Conservation (phyloP, 2,329 filamentous ascomycete species). For the Zopfia rhizophila region DNA sequence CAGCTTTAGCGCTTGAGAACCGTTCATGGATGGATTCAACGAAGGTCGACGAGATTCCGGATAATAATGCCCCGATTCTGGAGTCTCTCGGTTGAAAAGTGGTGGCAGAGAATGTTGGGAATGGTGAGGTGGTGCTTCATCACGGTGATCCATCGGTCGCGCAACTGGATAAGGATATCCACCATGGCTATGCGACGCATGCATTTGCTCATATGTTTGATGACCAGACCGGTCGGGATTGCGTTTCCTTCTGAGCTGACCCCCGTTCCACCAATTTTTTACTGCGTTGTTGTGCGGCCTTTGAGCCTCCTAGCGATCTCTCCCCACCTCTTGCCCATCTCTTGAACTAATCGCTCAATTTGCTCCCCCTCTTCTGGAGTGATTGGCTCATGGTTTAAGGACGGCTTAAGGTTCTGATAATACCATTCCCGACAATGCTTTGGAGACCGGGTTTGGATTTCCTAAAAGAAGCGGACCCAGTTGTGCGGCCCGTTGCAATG, state of each 20-base stretch:
- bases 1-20: constrained; percentile 42
- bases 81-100: constrained; percentile 18
- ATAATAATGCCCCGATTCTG: constrained; percentile 24
- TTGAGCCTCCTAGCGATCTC: constrained; percentile 86
- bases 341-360: constrained; percentile 80
- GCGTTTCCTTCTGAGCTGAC: constrained; percentile 78
- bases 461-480: constrained; percentile 87
- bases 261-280: constrained; percentile 98
- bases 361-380: constrained; percentile 77
- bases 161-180: constrained; percentile 41
- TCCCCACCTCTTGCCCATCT: constrained; percentile 89
- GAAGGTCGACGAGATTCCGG: constrained; percentile 42
- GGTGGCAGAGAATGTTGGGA: constrained; percentile 29
- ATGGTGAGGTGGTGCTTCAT: constrained; percentile 27
- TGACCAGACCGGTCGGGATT: constrained; percentile 47
- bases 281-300: constrained; percentile 92
- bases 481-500: constrained; percentile 78
- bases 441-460: constrained; percentile 80
- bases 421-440: constrained; percentile 97
- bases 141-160: constrained; percentile 34
- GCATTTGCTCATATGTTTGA: constrained; percentile 37
- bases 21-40: constrained; percentile 36
- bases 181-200: constrained; percentile 41
- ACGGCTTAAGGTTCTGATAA: constrained; percentile 91
- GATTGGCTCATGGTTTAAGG: constrained; percentile 81